Evolutionary conservation across 345 rosid genomes (phyloP).

Genomic region (Eucalyptus fibrosa): DNA sequence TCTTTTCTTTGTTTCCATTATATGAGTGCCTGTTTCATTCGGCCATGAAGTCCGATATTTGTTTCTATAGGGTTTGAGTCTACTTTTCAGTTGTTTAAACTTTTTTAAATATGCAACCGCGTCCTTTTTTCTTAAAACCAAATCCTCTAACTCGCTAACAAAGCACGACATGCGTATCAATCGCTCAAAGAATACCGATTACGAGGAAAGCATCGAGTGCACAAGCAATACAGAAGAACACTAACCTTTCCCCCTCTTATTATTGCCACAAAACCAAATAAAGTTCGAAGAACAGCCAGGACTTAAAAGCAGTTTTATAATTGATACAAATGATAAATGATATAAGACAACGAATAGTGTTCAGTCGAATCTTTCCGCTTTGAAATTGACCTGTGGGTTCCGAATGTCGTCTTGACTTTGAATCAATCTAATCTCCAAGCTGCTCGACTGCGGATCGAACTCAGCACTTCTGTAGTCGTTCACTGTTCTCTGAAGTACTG

Average conservation of each 20-base stretch:
- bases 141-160: neutral
- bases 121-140: neutral
- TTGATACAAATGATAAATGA: neutral
- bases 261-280: neutral
- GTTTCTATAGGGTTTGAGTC: neutral
- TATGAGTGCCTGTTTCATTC: neutral
- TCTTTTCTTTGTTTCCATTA: neutral
- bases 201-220: neutral
- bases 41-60: neutral
- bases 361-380: conserved; percentile 38
- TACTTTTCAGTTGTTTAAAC: neutral
- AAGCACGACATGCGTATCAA: neutral
- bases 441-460: conserved; percentile 56
- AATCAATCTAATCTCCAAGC: conserved; percentile 84
- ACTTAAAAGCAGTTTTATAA: neutral
- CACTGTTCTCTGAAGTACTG: conserved; percentile 63
- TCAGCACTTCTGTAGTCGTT: conserved; percentile 53
- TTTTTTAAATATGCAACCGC: neutral
- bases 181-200: neutral
- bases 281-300: neutral
- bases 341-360: neutral
- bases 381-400: conserved; percentile 41
- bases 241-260: neutral
- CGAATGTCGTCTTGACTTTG: conserved; percentile 92
- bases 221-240: neutral